Base-by-base conservation (phyloP, 2,329 filamentous ascomycete genomes). In the Leptographium wingfieldii region DNA sequence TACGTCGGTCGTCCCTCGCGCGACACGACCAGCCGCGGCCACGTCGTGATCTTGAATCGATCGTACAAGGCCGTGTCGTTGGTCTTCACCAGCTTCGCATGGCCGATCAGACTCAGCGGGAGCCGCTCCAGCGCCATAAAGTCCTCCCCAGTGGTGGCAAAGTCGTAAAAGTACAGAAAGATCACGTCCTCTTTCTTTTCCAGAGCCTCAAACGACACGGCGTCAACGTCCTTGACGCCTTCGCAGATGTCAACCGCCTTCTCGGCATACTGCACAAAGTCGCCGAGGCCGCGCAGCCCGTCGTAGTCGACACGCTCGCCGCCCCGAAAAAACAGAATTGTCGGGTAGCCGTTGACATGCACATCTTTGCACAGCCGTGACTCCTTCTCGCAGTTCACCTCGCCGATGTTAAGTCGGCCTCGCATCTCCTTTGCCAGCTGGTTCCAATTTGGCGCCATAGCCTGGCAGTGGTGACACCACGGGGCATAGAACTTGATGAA, bases 401-500 rank as follows among this genome's bases (percentile, higher is more conserved):
- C 92, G 62, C 92, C 94, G 68, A 99, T 80, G 69, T 97, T 96
- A 61, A 99, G 82, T 65, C 83, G 85, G 52, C 87, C 88, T 72
- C 91, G 84, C 89, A 96, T 94, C 69, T 92, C 90, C 70, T 92
- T 91, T 53, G 88, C 88, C 73, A 99, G 83, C 68, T 92, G 88
- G 63, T 84, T 78, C 94, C 94, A 99, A 64, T 85, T 91, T 3
- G 94, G 88, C 43, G 88, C 90, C 80, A 99, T 84, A 46, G 89
- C 89, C 74, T 96, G 89, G 73, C 95, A 99, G 73, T 99, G 94
- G 66, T 86, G 84, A 72, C 94, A 99, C 94, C 92, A 97, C 6
- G 94, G 95, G 22, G 90, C 92, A 71, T 96, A 97, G 71, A 99
- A 97, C 73, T 99, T 99, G 78, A 99, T 85, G 69, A 99, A 96